Evolutionary conservation across 768 basidiomycete genomes (phyloP).

Genomic region (Mycena olivaceomarginata): DNA sequence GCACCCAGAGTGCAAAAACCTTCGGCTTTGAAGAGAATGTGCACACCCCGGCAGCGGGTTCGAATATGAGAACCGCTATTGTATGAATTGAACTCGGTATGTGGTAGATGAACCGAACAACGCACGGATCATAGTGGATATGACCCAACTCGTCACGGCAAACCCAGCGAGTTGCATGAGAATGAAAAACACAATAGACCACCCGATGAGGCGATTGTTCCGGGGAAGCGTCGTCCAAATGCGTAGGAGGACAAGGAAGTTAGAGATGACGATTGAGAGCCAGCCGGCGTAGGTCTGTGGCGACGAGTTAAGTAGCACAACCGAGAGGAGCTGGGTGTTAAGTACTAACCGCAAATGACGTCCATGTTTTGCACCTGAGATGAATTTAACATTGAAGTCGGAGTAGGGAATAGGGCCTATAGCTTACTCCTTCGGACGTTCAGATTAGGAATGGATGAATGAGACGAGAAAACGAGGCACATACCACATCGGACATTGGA

Average conservation of each 20-base stretch:
- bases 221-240: conserved; percentile 56
- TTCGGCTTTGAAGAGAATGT: conserved; percentile 44
- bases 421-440: conserved; percentile 9
- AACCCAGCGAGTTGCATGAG: conserved; percentile 47
- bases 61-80: conserved; percentile 22
- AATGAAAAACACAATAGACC: conserved; percentile 49
- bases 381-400: no score
- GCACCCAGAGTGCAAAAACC: conserved; percentile 51
- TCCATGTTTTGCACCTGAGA: conserved; percentile 37
- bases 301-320: neutral
- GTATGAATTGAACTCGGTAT: no score
- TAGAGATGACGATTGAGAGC: conserved; percentile 31
- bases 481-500: conserved; percentile 14
- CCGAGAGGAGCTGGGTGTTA: neutral
- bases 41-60: conserved; percentile 45
- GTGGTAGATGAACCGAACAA: neutral
- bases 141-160: conserved; percentile 43
- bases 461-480: neutral
- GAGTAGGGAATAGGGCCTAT: neutral
- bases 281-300: conserved; percentile 25
- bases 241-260: conserved; percentile 54
- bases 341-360: neutral
- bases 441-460: neutral
- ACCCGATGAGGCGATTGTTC: conserved; percentile 43
- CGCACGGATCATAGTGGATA: conserved; percentile 49